Percentiles rank a stretch among this genome's conserved stretches.
Conservation (phyloP, 805 yeast species). For the Lipomyces starkeyi region DNA sequence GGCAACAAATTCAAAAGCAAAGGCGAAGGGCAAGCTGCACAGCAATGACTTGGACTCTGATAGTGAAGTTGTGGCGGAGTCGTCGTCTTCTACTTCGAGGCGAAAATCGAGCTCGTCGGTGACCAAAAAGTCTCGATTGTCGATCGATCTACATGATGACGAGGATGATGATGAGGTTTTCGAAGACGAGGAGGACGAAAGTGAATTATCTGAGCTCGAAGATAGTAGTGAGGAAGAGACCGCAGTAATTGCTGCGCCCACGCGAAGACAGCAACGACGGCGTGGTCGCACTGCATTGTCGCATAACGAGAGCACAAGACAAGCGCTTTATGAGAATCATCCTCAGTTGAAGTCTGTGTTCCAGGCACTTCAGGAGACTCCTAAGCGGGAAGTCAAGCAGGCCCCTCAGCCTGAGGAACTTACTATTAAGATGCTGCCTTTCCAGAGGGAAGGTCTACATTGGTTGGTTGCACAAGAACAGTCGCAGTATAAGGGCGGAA, state of each 20-base stretch:
- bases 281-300: constrained; percentile 16
- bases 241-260: background rate
- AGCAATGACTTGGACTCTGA: background rate
- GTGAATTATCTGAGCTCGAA: constrained; percentile 20
- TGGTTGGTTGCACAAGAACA: constrained; percentile 89
- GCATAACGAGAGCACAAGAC: constrained; percentile 30
- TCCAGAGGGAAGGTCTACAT: constrained; percentile 89
- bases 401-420: constrained; percentile 81
- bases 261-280: constrained; percentile 13
- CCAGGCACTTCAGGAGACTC: constrained; percentile 60
- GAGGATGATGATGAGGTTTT: constrained; percentile 15
- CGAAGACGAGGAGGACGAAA: constrained; percentile 1
- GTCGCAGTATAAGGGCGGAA: constrained; percentile 81
- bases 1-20: background rate
- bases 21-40: background rate
- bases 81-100: background rate
- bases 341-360: constrained; percentile 80
- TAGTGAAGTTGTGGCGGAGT: background rate
- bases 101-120: background rate
- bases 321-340: constrained; percentile 71
- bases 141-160: background rate
- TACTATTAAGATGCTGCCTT: constrained; percentile 77
- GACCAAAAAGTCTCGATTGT: constrained; percentile 7
- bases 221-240: constrained; percentile 18
- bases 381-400: constrained; percentile 50